phyloP scores from a whole-genome alignment of 257 asterid genomes.

The Cinchona pubescens region DNA sequence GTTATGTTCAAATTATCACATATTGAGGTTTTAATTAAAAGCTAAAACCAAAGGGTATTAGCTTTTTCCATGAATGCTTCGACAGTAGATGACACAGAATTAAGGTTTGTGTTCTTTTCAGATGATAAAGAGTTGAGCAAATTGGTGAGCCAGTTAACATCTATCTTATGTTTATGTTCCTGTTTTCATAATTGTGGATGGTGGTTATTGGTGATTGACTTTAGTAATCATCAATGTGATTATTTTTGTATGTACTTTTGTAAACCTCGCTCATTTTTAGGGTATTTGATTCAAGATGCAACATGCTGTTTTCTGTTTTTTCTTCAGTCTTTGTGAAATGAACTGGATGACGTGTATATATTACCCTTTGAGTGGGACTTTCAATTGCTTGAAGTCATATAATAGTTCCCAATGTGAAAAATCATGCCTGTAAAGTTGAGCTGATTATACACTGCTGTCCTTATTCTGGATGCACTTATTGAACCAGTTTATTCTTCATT shows the following conservation, averaged over 20 bases:
- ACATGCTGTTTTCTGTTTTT: not conserved
- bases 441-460: not conserved
- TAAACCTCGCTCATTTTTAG: no score
- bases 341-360: not conserved
- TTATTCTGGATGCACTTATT: not conserved
- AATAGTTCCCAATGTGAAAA: not conserved
- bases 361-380: not conserved
- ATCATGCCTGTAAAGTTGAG: not conserved
- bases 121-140: no score
- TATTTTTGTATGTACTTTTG: not conserved
- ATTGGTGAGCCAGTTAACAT: not conserved
- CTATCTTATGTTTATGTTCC: not conserved
- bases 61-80: not conserved
- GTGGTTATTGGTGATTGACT: not conserved
- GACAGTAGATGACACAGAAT: not conserved
- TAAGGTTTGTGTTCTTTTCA: not conserved
- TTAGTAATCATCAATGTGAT: not conserved
- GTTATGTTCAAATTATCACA: not conserved
- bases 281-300: not conserved
- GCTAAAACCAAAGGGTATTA: not conserved
- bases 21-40: not conserved
- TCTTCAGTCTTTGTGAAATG: not conserved
- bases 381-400: not conserved
- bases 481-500: not conserved
- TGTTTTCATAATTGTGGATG: not conserved